phyloP scores from a whole-genome alignment of 2,329 filamentous ascomycete species.

The Fusarium armeniacum region DNA sequence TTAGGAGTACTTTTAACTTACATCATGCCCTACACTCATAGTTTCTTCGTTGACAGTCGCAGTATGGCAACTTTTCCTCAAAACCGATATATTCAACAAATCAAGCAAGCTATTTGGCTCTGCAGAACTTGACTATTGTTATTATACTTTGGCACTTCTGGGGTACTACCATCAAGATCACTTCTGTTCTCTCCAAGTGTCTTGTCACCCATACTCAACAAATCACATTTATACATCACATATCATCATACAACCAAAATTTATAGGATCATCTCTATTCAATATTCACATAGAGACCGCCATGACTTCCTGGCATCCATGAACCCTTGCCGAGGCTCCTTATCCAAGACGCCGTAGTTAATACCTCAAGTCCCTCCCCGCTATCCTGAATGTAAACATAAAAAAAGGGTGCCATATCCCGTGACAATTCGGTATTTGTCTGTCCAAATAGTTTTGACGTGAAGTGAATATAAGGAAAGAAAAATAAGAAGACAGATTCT shows the following conservation, averaged over 20 bases:
- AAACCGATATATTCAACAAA: background rate
- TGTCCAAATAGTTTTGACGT: constrained; percentile 47
- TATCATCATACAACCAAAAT: constrained; percentile 5
- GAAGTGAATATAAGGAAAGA: constrained; percentile 41
- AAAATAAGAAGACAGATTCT: constrained; percentile 34
- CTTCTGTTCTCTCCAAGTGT: too few species aligned
- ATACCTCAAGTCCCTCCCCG: constrained; percentile 46
- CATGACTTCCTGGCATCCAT: constrained; percentile 49
- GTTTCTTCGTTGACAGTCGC: background rate
- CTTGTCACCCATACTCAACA: background rate
- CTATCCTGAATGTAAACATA: constrained; percentile 44
- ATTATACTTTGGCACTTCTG: too few species aligned
- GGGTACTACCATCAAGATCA: too few species aligned
- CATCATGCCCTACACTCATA: background rate
- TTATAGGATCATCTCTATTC: constrained; percentile 50
- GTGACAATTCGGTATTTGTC: constrained; percentile 39
- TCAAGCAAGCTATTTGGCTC: too few species aligned
- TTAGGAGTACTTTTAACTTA: background rate
- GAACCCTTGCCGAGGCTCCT: constrained; percentile 48
- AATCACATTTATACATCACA: constrained; percentile 6
- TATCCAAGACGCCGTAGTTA: constrained; percentile 51
- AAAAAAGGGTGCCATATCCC: constrained; percentile 47
- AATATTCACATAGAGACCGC: constrained; percentile 46
- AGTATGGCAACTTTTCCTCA: background rate
- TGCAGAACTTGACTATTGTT: too few species aligned